Percentiles rank a stretch among this genome's conserved stretches.
Evolutionary conservation across 2,329 filamentous ascomycete species (phyloP).

Genomic region (Talaromyces sp.): DNA sequence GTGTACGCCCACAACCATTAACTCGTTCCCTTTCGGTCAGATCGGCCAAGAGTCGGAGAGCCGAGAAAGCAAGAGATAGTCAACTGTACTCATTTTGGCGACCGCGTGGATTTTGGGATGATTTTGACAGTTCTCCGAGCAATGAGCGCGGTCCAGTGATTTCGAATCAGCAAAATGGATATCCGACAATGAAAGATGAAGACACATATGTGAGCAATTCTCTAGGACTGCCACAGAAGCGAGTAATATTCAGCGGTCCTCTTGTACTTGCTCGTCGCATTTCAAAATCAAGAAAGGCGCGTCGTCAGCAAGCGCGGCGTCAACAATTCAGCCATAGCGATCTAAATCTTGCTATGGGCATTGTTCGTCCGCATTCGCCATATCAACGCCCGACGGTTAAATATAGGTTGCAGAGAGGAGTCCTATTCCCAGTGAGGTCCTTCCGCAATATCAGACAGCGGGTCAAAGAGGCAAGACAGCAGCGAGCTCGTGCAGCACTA

Average conservation of each 20-base stretch:
- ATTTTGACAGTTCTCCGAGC: conserved; percentile 42
- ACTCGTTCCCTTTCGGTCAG: conserved; percentile 39
- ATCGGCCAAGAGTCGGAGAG: conserved; percentile 42
- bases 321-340: conserved; percentile 31
- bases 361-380: conserved; percentile 31
- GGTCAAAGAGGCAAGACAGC: conserved; percentile 43
- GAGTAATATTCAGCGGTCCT: conserved; percentile 44
- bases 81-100: conserved; percentile 61
- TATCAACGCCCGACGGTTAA: conserved; percentile 29
- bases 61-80: conserved; percentile 45
- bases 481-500: conserved; percentile 45
- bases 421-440: conserved; percentile 52
- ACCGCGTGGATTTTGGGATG: conserved; percentile 62
- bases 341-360: conserved; percentile 18
- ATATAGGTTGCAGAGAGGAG: conserved; percentile 41
- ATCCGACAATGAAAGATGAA: conserved; percentile 25
- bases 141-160: conserved; percentile 27
- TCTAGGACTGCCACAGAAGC: conserved; percentile 52
- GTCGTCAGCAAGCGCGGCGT: conserved; percentile 30
- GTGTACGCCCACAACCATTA: conserved; percentile 31
- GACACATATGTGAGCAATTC: conserved; percentile 55
- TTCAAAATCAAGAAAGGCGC: conserved; percentile 22
- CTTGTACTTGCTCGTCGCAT: conserved; percentile 32
- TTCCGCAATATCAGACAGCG: conserved; percentile 50
- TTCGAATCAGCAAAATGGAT: conserved; percentile 21